Base-by-base conservation (phyloP, 148 eudicot species). In the Simmondsia chinensis region DNA sequence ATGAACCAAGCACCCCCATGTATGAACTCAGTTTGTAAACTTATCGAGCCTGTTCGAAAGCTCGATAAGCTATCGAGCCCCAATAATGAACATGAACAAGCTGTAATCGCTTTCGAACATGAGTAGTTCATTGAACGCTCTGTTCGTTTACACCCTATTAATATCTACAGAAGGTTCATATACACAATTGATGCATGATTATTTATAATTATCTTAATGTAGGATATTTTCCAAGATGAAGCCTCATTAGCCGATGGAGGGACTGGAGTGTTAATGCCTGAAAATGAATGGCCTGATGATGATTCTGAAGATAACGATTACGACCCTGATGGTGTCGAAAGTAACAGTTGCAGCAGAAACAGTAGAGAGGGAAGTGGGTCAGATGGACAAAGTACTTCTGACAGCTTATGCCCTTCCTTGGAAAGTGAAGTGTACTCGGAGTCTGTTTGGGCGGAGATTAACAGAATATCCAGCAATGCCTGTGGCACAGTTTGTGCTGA, bases 241-340 rank as follows among this genome's bases (percentile, higher is more conserved):
- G 97, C 95, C 38, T 54, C 52, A 46, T 67, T 71, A 19, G 71
- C 93, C 47, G 83, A 71, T 30, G 56, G 52, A 40, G 79, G 62
- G 56, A 65, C 49, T 27, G 24, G 60, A 52, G 36, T 54, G 46
- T 35, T 61, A 32, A 36, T 55, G 69, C 65, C 53, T 14, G 88
- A 79, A 61, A 79, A 80, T 47, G 77, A 83, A 20, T 89, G 87
- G 95, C 97, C 97, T n/a, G 88, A 77, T 28, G 97, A 89, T 48
- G 97, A 89, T 59, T 84, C 97, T 6, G 87, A 79, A 64, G 97
- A 89, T 63, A 75, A 62, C 60, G 91, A 89, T 42, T 89, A 84
- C 68, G 72, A 84, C 42, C 97, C 97, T 28, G 72, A 80, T 11
- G 53, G 62, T 36, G 57, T 50, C 36, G 83, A 62, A 34, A 59